Evolutionary conservation across 2,329 filamentous ascomycete genomes (phyloP).

Genomic region (Penicillium frequentans): DNA sequence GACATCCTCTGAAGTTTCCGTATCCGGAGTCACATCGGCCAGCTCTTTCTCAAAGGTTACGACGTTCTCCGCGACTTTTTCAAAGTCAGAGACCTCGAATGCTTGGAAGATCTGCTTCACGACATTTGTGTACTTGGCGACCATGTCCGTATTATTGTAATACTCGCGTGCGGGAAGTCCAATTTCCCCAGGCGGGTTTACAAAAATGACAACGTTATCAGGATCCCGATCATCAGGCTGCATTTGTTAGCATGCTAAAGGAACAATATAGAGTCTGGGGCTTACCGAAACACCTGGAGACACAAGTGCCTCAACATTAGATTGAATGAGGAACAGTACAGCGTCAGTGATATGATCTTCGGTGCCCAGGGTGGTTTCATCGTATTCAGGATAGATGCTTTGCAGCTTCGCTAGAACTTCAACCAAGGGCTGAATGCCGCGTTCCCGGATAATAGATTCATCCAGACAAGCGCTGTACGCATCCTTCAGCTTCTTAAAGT

Average conservation of each 20-base stretch:
- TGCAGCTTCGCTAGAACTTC: conserved; percentile 57
- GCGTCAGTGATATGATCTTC: conserved; percentile 35
- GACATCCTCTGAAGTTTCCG: conserved; percentile 61
- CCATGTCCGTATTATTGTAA: conserved; percentile 56
- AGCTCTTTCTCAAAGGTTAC: conserved; percentile 63
- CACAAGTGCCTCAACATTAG: conserved; percentile 38
- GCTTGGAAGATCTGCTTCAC: conserved; percentile 44
- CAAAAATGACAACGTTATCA: conserved; percentile 52
- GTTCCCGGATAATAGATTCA: conserved; percentile 55
- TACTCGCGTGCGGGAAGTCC: conserved; percentile 64
- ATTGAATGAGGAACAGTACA: conserved; percentile 37
- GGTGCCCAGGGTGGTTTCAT: conserved; percentile 22
- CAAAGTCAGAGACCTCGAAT: conserved; percentile 35
- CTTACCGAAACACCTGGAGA: conserved; percentile 35
- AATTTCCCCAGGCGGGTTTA: conserved; percentile 47
- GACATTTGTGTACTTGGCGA: conserved; percentile 52
- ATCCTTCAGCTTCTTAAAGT: conserved; percentile 65
- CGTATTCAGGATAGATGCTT: conserved; percentile 43
- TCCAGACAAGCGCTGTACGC: conserved; percentile 68
- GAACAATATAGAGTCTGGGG: not conserved
- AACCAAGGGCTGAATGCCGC: conserved; percentile 58
- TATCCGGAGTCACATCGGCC: conserved; percentile 58
- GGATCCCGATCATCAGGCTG: conserved; percentile 56
- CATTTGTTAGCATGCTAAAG: conserved; percentile 5
- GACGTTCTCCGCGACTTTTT: conserved; percentile 41